These are phyloP conservation scores for Aspergillus bertholletiae DNA, from an alignment of 495 filamentous ascomycete species.

Conservation along the genomic window DNA sequence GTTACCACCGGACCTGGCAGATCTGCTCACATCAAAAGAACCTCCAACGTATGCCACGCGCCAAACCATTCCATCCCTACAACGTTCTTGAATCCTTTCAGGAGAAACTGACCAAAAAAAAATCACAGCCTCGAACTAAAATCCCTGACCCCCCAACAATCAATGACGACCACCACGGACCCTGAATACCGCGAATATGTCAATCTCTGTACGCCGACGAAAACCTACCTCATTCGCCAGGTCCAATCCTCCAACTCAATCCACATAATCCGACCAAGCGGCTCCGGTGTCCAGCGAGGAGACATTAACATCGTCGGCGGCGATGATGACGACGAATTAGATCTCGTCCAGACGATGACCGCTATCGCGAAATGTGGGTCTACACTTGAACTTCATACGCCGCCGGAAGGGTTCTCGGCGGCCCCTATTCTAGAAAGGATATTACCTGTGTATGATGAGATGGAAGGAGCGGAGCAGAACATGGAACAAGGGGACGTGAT, in stretches of 20 bases:
- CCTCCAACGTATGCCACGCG: conserved; percentile 52
- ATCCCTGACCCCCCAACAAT: conserved; percentile 26
- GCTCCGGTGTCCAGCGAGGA: conserved; percentile 20
- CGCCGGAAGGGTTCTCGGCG: conserved; percentile 32
- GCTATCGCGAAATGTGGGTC: conserved; percentile 68
- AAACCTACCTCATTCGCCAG: conserved; percentile 79
- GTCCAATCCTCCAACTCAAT: conserved; percentile 90
- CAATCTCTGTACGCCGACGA: conserved; percentile 64
- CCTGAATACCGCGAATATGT: conserved; percentile 52
- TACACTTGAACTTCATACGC: conserved; percentile 61
- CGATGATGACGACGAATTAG: conserved; percentile 25
- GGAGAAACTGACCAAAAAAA: background rate
- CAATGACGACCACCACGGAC: background rate
- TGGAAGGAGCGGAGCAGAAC: background rate
- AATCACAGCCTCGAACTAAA: conserved; percentile 62
- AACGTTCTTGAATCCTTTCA: background rate
- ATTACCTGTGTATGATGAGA: conserved; percentile 33
- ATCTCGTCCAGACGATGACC: conserved; percentile 41
- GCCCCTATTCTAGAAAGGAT: conserved; percentile 28
- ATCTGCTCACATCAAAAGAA: conserved; percentile 57
- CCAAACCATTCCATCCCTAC: background rate
- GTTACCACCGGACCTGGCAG: conserved; percentile 69
- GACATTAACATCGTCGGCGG: conserved; percentile 31
- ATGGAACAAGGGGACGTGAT: conserved; percentile 12
- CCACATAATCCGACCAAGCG: conserved; percentile 61